phyloP scores from a whole-genome alignment of 1,284 basidiomycete genomes.

The Limonomyces culmigenus region DNA sequence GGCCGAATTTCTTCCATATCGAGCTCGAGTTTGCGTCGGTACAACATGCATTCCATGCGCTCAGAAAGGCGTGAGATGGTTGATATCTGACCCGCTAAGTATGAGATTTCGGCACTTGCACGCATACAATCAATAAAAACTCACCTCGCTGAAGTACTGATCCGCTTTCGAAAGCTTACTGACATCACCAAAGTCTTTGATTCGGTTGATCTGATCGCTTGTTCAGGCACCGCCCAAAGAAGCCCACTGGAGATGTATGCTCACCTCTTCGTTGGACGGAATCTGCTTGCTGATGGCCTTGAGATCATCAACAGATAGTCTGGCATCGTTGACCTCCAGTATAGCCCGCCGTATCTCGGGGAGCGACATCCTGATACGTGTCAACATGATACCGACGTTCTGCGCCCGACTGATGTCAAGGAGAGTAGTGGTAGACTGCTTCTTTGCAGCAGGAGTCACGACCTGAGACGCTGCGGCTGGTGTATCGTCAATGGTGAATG shows the following conservation, averaged over 20 bases:
- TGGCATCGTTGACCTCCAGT: conserved; percentile 50
- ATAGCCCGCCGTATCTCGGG: conserved; percentile 51
- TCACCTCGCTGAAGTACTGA: conserved; percentile 66
- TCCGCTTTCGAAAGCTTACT: conserved; percentile 69
- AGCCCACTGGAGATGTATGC: conserved; percentile 6
- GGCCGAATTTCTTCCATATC: conserved; percentile 76
- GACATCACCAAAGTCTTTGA: conserved; percentile 52
- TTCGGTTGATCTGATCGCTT: conserved; percentile 30
- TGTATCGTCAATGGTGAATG: conserved; percentile 47
- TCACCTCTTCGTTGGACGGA: conserved; percentile 65
- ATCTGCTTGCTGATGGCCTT: conserved; percentile 56
- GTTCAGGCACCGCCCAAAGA: neutral
- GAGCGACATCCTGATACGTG: conserved; percentile 49
- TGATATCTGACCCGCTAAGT: conserved; percentile 38
- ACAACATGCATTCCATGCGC: conserved; percentile 70
- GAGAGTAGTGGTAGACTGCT: conserved; percentile 48
- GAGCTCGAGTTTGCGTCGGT: conserved; percentile 63
- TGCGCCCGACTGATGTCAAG: conserved; percentile 74
- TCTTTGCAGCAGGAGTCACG: conserved; percentile 28
- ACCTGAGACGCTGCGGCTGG: conserved; percentile 18
- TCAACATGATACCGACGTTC: conserved; percentile 76
- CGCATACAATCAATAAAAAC: conserved; percentile 4
- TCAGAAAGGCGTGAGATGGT: conserved; percentile 58
- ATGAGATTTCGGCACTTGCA: conserved; percentile 2
- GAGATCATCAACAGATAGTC: conserved; percentile 53